phyloP scores from a whole-genome alignment of 2,329 filamentous ascomycete genomes.

The Botryotinia globosa region DNA sequence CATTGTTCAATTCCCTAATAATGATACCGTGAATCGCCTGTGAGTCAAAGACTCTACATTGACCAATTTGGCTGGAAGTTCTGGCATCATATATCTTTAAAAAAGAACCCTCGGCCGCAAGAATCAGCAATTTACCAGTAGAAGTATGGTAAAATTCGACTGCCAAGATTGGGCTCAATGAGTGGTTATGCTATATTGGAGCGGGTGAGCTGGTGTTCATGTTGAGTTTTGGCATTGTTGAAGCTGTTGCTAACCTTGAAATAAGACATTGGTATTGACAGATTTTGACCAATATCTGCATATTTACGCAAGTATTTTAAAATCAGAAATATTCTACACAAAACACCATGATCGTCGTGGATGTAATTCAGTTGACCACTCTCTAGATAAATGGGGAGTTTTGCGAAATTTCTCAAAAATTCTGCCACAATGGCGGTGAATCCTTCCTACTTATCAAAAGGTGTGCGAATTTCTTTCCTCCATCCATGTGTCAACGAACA shows the following conservation, averaged over 20 bases:
- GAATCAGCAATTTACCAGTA: constrained; percentile 43
- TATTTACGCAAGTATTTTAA: background rate
- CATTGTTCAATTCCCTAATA: constrained; percentile 38
- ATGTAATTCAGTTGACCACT: background rate
- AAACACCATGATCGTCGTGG: background rate
- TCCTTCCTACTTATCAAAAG: background rate
- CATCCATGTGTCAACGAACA: background rate
- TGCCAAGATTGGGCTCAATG: constrained; percentile 54
- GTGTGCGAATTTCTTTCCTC: background rate
- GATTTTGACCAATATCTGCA: constrained; percentile 1
- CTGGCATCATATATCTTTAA: constrained; percentile 50
- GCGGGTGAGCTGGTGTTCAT: constrained; percentile 9
- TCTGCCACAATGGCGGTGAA: background rate
- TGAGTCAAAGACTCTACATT: constrained; percentile 56
- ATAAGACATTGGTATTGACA: constrained; percentile 14
- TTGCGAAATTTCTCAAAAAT: background rate
- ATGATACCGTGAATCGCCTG: constrained; percentile 73
- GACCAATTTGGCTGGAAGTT: constrained; percentile 41
- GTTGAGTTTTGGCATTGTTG: background rate
- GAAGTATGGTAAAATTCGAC: constrained; percentile 49
- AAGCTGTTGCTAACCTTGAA: constrained; percentile 16
- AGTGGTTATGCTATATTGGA: constrained; percentile 35
- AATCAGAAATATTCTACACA: background rate
- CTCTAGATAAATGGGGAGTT: background rate
- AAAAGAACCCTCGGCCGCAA: constrained; percentile 60